These are phyloP conservation scores for Ilex paraguariensis DNA, from an alignment of 305 asterid genomes.

Conservation along the genomic window DNA sequence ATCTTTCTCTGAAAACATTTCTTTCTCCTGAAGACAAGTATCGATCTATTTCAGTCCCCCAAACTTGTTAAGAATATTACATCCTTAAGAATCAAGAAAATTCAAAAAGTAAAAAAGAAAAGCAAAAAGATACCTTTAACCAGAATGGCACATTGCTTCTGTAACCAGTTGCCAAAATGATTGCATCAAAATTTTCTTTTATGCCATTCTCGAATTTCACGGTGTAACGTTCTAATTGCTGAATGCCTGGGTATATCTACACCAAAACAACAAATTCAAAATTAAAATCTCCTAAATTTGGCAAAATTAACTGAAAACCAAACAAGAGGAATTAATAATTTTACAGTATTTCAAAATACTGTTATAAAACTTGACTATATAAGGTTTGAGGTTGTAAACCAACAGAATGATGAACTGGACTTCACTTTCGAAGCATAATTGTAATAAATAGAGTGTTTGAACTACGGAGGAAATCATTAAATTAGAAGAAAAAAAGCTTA, in stretches of 20 bases:
- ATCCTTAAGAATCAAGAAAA: slow-evolving; percentile 13
- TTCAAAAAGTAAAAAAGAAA: neutral
- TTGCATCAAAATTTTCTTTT: slow-evolving; percentile 59
- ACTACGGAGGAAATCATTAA: too few species aligned
- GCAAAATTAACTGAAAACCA: too few species aligned
- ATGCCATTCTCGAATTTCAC: slow-evolving; percentile 72
- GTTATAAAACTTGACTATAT: too few species aligned
- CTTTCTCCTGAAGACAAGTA: slow-evolving; percentile 45
- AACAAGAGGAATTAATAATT: too few species aligned
- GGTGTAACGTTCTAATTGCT: slow-evolving; percentile 35
- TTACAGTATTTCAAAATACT: too few species aligned
- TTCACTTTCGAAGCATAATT: too few species aligned
- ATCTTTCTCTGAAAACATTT: slow-evolving; percentile 78
- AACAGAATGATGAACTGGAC: too few species aligned
- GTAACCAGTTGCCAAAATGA: slow-evolving; percentile 88
- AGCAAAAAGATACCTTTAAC: slow-evolving; percentile 54
- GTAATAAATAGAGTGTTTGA: too few species aligned
- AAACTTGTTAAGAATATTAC: neutral
- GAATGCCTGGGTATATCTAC: slow-evolving; percentile 58
- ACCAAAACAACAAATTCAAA: slow-evolving; percentile 6
- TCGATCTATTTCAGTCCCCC: neutral
- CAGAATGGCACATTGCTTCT: slow-evolving; percentile 91
- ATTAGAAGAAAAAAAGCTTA: neutral
- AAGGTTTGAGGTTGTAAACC: too few species aligned
- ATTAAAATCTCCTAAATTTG: neutral